Conservation (phyloP, 192 early-diverging fungal genomes). For the Jimgerdemannia lactiflua region DNA sequence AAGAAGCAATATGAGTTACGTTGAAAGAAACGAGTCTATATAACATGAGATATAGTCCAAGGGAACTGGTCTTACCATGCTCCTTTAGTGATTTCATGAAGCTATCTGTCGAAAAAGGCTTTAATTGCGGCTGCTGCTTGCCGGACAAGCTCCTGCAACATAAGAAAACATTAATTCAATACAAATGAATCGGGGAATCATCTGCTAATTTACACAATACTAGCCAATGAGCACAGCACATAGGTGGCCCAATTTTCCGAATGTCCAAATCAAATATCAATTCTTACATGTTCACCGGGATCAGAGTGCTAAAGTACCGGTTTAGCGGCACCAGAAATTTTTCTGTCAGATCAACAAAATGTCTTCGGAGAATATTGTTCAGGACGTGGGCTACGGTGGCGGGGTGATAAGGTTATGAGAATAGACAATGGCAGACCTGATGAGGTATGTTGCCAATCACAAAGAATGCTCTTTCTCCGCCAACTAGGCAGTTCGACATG, state of each 20-base stretch:
- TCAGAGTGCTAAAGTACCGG: constrained; percentile 85
- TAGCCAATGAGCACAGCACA: too few species aligned
- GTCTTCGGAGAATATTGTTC: constrained; percentile 88
- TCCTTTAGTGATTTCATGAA: constrained; percentile 66
- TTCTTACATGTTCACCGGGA: constrained; percentile 62
- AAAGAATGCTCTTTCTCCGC: too few species aligned
- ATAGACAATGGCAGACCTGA: not conserved
- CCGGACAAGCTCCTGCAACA: not conserved
- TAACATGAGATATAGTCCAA: constrained; percentile 8
- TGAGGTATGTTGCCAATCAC: too few species aligned
- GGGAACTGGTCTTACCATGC: constrained; percentile 30
- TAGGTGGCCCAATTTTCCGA: too few species aligned
- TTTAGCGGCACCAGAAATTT: constrained; percentile 95
- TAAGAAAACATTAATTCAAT: not conserved
- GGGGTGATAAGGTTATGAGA: constrained; percentile 2
- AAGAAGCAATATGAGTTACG: not conserved
- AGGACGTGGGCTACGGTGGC: constrained; percentile 58
- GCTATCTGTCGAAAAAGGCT: constrained; percentile 73
- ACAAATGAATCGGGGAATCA: not conserved
- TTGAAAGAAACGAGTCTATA: constrained; percentile 23
- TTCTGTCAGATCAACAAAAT: constrained; percentile 93
- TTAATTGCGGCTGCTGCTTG: constrained; percentile 52
- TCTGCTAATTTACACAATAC: not conserved
- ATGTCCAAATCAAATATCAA: not conserved
- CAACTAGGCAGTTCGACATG: too few species aligned